Percentiles rank a stretch among this genome's conserved stretches.
Conservation (phyloP, 2,329 filamentous ascomycete genomes). For the Huntiella omanensis region DNA sequence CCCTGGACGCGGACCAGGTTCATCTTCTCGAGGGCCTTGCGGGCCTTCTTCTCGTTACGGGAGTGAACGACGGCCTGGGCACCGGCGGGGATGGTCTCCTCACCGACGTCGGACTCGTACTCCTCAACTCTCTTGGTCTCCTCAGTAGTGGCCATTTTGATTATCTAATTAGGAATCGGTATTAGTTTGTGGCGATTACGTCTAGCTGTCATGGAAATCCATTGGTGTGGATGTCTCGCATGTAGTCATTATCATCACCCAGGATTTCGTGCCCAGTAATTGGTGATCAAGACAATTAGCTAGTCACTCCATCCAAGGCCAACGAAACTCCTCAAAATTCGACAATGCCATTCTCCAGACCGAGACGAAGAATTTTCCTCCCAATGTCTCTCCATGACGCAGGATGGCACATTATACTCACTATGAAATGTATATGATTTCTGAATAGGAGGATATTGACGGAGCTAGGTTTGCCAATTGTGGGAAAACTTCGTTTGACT, state of each 20-base stretch:
- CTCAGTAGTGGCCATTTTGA: constrained; percentile 84
- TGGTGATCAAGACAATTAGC: too few relatives aligned
- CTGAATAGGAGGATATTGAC: constrained; percentile 2
- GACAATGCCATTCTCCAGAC: neutral
- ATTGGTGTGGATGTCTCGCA: neutral
- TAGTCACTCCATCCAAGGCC: neutral
- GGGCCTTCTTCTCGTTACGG: constrained; percentile 99
- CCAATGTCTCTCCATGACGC: too few relatives aligned
- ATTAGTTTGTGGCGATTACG: neutral
- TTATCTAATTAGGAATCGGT: neutral
- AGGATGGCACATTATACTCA: too few relatives aligned
- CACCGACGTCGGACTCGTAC: constrained; percentile 57
- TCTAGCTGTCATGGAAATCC: neutral
- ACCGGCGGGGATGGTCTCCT: constrained; percentile 61
- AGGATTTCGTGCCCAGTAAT: too few relatives aligned
- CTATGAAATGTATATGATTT: too few relatives aligned
- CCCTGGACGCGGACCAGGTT: constrained; percentile 90
- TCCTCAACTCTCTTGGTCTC: constrained; percentile 64
- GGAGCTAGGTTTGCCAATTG: constrained; percentile 10
- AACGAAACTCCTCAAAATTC: neutral
- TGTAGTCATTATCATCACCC: too few relatives aligned
- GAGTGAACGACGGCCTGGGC: constrained; percentile 85
- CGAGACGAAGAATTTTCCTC: neutral
- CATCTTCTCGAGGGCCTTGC: constrained; percentile 97
- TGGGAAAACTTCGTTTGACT: constrained; percentile 11